Conservation (phyloP, 2,329 filamentous ascomycete genomes). For the Trichoderma hamatum region DNA sequence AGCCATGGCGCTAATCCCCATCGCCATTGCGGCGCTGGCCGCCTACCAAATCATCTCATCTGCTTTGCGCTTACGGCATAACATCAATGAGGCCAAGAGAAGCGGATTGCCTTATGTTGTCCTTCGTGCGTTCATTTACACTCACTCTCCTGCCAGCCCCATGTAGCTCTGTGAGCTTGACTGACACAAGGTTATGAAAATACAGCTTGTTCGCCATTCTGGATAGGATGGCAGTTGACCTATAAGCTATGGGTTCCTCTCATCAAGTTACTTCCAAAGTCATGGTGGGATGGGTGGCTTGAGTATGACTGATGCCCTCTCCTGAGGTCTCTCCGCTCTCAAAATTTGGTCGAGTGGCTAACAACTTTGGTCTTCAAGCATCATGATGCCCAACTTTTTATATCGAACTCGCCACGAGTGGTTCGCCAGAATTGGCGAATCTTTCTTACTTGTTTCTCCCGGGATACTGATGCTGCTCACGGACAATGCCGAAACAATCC, state of each 20-base stretch:
- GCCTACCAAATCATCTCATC: conserved; percentile 41
- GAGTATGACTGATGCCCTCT: conserved; percentile 50
- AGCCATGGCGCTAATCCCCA: conserved; percentile 41
- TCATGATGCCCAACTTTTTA: conserved; percentile 62
- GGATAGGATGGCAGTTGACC: conserved; percentile 59
- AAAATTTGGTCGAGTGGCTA: neutral
- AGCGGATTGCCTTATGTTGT: conserved; percentile 57
- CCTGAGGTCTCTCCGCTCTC: neutral
- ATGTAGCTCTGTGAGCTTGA: neutral
- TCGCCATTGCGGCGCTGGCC: conserved; percentile 40
- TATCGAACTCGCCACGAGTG: conserved; percentile 59
- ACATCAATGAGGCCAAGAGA: conserved; percentile 54
- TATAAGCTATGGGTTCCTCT: conserved; percentile 58
- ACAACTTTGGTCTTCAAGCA: conserved; percentile 40
- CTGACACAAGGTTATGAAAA: neutral
- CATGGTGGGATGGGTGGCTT: conserved; percentile 61
- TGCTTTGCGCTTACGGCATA: conserved; percentile 44
- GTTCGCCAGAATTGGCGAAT: conserved; percentile 64
- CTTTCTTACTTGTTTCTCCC: conserved; percentile 67
- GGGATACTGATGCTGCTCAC: conserved; percentile 56
- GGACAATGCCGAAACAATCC: conserved; percentile 66
- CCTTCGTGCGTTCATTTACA: conserved; percentile 51
- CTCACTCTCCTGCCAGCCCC: conserved; percentile 28
- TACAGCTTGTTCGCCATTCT: conserved; percentile 54
- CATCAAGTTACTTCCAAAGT: conserved; percentile 57